Base-by-base conservation (phyloP, 202 grass and related monocot genomes). In the Schoenoplectus tabernaemontani region DNA sequence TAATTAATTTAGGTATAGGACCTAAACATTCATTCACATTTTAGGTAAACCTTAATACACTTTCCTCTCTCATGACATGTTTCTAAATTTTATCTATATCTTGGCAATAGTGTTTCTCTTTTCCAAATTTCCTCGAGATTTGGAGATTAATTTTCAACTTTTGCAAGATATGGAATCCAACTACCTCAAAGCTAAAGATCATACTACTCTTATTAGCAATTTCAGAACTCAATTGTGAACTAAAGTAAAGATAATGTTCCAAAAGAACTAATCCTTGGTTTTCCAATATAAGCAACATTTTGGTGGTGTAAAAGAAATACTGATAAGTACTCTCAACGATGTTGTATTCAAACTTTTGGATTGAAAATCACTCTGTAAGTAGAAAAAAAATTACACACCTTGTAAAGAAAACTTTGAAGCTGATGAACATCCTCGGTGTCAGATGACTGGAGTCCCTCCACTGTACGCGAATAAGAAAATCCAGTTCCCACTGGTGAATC, bases 401-500 rank as follows among this genome's bases (percentile, higher is more conserved):
- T 94, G 44, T 39, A 51, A 16, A 94, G 76, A 75, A 94, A 94
- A 2, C 4, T 4, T 64, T 64, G 12, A 57, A 97, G 84, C 33
- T 85, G 84, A 15, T 9, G 16, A 71, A 84, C 81, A 16, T 85
- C 80, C 62, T 84, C 51, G n/a, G 83, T 86, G 65, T 93, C 90
- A 58, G 80, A 82, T 3, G 86, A 68, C 4, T 12, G 4, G 5
- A 32, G 70, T 13, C 88, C 88, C 64, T 86, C 41, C 13, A 36
- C 20, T 1, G 78, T 86, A 34, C 47, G 7, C 0, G 90, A 90
- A 76, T 97, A 97, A 0, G 88, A 97, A 71, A 96, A 96, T 16
- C 93, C 88, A 50, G 90, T 63, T 34, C 86, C 90, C 10, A 96
- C 88, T 0, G 90, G 91, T 24, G 91, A 81, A 82, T 93, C 91